Percentiles rank a stretch among this genome's conserved stretches.
Evolutionary conservation across 345 rosid species (phyloP).

Genomic region (Arabidopsis suecica): DNA sequence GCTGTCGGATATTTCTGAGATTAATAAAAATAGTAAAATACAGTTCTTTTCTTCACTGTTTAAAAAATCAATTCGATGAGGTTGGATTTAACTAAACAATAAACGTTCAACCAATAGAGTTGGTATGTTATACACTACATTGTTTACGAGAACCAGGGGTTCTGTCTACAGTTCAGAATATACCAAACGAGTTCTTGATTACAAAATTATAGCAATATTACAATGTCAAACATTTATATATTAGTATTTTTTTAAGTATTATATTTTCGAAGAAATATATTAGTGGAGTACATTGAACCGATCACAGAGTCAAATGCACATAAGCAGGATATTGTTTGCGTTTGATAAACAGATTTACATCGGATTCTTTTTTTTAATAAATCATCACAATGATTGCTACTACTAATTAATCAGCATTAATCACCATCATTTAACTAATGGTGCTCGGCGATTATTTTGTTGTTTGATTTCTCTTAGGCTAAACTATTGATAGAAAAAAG

Average conservation of each 20-base stretch:
- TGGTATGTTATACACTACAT: slow-evolving; percentile 19
- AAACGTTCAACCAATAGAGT: slow-evolving; percentile 22
- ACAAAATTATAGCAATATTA: not conserved
- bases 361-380: not conserved
- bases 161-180: slow-evolving; percentile 1
- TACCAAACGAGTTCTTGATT: not conserved
- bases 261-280: not conserved
- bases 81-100: slow-evolving; percentile 25
- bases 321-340: not conserved
- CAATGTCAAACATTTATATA: not conserved
- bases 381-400: not conserved
- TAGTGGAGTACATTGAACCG: not conserved
- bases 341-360: not conserved
- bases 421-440: not conserved
- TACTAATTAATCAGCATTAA: not conserved
- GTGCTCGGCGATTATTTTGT: not conserved
- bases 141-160: slow-evolving; percentile 7
- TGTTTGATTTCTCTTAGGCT: not conserved
- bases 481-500: not conserved
- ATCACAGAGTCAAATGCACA: slow-evolving; percentile 10
- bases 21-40: not conserved
- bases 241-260: not conserved
- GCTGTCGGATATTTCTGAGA: slow-evolving; percentile 13
- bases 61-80: not conserved
- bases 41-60: slow-evolving; percentile 1